Conservation (phyloP, 306 rosid genomes). For the Neltuma alba region DNA sequence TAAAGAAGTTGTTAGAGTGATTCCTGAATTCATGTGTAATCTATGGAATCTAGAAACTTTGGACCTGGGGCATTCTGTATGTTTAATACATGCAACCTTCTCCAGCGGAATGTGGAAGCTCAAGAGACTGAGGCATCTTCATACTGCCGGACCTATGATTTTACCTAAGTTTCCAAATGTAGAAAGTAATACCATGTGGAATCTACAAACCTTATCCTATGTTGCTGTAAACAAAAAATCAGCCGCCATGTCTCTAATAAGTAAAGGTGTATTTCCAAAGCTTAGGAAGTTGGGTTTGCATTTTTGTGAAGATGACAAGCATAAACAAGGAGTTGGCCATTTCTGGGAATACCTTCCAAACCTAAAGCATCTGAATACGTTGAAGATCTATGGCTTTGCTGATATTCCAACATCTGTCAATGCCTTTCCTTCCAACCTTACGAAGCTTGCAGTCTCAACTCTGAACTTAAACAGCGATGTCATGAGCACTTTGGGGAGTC, state of each 20-base stretch:
- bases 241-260: not conserved
- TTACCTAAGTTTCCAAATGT: not conserved
- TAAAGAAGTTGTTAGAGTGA: too few relatives aligned
- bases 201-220: not conserved
- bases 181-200: not conserved
- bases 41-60: not conserved
- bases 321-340: not conserved
- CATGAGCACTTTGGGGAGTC: not conserved
- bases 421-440: not conserved
- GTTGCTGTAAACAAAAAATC: not conserved
- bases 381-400: not conserved
- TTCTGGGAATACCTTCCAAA: not conserved
- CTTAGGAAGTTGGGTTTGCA: not conserved
- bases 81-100: rapidly evolving
- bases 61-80: not conserved
- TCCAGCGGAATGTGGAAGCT: not conserved
- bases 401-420: not conserved
- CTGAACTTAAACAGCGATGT: not conserved
- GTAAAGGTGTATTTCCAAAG: not conserved
- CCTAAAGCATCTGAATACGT: not conserved
- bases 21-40: not conserved
- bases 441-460: not conserved
- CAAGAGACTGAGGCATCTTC: not conserved
- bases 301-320: not conserved
- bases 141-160: not conserved